These are phyloP conservation scores for Triadica sebifera DNA, from an alignment of 345 rosid species.

Conservation along the genomic window DNA sequence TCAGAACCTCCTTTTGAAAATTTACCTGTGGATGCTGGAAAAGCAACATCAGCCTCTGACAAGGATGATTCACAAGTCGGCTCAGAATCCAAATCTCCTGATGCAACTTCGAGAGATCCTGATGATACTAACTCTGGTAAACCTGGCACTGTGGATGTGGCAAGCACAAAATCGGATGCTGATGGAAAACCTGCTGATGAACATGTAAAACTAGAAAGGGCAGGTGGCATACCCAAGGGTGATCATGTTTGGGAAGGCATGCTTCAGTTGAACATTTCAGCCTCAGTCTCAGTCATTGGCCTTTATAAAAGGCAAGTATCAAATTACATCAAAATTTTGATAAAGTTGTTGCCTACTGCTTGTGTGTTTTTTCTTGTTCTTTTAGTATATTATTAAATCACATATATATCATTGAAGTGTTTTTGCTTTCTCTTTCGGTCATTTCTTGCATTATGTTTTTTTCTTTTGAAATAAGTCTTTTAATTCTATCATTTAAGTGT, in stretches of 20 bases:
- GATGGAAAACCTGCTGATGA: conserved; percentile 19
- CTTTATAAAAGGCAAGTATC: conserved; percentile 65
- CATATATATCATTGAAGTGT: not conserved
- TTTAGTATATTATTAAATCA: not conserved
- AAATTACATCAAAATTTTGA: not conserved
- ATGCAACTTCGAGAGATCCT: conserved; percentile 27
- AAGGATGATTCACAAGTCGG: conserved; percentile 42
- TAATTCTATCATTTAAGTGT: not conserved
- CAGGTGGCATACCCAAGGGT: conserved; percentile 34
- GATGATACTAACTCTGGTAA: conserved; percentile 29
- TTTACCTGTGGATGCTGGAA: conserved; percentile 45
- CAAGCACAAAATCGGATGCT: conserved; percentile 15
- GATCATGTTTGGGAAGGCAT: conserved; percentile 75
- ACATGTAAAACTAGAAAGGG: conserved; percentile 27
- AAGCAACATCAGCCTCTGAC: conserved; percentile 29
- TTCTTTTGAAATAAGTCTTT: too few relatives aligned
- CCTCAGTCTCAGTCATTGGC: conserved; percentile 51
- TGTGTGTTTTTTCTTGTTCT: not conserved
- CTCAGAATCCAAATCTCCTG: conserved; percentile 40
- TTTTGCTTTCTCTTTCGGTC: not conserved
- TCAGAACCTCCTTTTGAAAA: conserved; percentile 86
- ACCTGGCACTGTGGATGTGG: conserved; percentile 28
- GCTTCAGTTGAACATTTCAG: conserved; percentile 59
- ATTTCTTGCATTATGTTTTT: not conserved
- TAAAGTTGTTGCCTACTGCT: not conserved